Base-by-base conservation (phyloP, 495 filamentous ascomycete species). In the Polyplosphaeria fusca region DNA sequence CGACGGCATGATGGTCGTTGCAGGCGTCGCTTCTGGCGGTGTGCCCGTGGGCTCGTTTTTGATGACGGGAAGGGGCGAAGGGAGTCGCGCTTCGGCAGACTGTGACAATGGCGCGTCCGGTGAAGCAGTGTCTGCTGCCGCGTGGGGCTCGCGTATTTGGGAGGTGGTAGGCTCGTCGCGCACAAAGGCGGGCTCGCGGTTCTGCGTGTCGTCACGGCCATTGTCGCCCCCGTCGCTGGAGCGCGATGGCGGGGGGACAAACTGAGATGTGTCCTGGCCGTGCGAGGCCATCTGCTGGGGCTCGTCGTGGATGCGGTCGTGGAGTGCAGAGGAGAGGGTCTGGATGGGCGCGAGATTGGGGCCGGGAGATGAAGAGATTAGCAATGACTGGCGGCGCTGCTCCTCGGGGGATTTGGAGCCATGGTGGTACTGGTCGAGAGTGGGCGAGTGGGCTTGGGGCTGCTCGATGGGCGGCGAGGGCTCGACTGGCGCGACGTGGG, bases 341-440 rank as follows among this genome's bases (percentile, higher is more conserved):
- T 72, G 66, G 12, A 73, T 61, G 19, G 71, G 71, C 22, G 70
- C 66, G 11, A 73, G 53, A 13, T 60, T 25, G 19, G 59, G 58
- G 52, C 58, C 63, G 25, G 62, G 53, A 32, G 54, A 68, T 11
- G 49, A 47, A 25, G 54, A 35, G 7, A 41, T 38, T 24, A 51
- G 52, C 41, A 62, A 43, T 25, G 51, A 72, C 52, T 49, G 68
- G 37, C 67, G 50, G 16, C 71, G 40, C 59, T 65, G 67, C 52
- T 66, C 60, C 47, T 72, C 69, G 5, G 70, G 68, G 14, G 70
- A 71, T 28, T 60, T 64, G 22, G 70, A 72, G 20, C 68, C 58
- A 37, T 70, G 59, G 41, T 70, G 67, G 43, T 72, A 74, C 44
- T 67, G 67, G 18, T 74, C 70, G 18, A 74, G 65, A 4, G 67